Base-by-base conservation (phyloP, 129 eudicot genomes). In the Cynara cardunculus region DNA sequence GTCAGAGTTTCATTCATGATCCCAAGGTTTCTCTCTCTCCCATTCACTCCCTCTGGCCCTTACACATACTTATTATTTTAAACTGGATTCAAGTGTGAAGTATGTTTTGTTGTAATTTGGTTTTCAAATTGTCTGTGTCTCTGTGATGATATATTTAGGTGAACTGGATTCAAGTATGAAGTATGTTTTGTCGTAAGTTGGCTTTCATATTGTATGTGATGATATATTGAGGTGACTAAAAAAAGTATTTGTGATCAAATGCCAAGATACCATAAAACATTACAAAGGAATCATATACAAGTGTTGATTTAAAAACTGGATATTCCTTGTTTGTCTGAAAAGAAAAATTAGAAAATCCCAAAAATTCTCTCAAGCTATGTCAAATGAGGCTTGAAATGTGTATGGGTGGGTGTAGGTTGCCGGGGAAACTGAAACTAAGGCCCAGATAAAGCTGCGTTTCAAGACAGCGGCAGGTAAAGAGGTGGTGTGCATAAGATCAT, bases 341-440 rank as follows among this genome's bases (percentile, higher is more conserved):
- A 71, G 78, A 59, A 59, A 10, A 80, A 61, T 46, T 27, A 44
- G 82, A 32, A 69, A 69, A 25, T 44, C 26, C 21, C 7, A 10
- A 66, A 35, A 13, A 37, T 37, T 25, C 5, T 25, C 4, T 77
- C 26, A 35, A 24, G 65, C 11, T 25, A 69, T 28, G 73, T 7
- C 22, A 69, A 78, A 67, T 3, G 25, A 37, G 71, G 65, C 13
- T 80, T 61, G 2, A 3, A 72, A 62, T 24, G 30, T 7, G 18
- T 66, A 31, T 32, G 8, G 56, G 69, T 66, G 83, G 84, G 35
- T 87, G 76, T 80, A 94, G 99, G 99, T 94, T 70, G 97, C 99
- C 5, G 99, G 99, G 27, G 97, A 94, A 84, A 94, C 99, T 7
- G 99, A 92, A 88, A 94, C 99, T 0, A 94, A 94, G 84, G 99